phyloP scores from a whole-genome alignment of 305 asterid genomes.

The Petunia hybrid region DNA sequence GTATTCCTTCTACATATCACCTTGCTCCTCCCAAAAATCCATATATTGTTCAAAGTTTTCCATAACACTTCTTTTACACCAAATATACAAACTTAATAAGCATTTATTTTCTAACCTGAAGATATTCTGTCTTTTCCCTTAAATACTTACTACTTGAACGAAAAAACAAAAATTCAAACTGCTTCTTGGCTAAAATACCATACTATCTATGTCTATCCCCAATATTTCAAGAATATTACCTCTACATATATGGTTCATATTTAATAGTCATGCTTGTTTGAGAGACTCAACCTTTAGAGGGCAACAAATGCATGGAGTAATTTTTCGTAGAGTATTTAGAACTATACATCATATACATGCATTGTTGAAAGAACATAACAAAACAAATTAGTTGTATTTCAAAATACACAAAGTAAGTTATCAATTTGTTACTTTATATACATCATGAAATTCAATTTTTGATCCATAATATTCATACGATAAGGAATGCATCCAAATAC shows the following conservation, averaged over 20 bases:
- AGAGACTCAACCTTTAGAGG: background rate
- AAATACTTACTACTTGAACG: background rate
- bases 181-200: background rate
- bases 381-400: background rate
- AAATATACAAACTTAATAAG: background rate
- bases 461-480: too few species aligned
- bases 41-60: too few species aligned
- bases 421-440: background rate
- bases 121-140: too few species aligned
- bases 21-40: too few species aligned
- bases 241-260: background rate
- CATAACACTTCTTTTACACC: background rate
- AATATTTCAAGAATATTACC: background rate
- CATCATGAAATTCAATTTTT: background rate
- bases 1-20: too few species aligned
- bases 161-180: background rate
- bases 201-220: background rate
- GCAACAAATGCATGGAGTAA: background rate
- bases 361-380: background rate
- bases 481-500: constrained; percentile 90
- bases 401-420: background rate
- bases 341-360: too few species aligned
- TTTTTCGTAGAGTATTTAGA: background rate
- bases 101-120: too few species aligned
- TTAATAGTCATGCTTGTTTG: background rate